Evolutionary conservation across 2,329 filamentous ascomycete genomes (phyloP).

Genomic region (Periglandula ipomoeae): DNA sequence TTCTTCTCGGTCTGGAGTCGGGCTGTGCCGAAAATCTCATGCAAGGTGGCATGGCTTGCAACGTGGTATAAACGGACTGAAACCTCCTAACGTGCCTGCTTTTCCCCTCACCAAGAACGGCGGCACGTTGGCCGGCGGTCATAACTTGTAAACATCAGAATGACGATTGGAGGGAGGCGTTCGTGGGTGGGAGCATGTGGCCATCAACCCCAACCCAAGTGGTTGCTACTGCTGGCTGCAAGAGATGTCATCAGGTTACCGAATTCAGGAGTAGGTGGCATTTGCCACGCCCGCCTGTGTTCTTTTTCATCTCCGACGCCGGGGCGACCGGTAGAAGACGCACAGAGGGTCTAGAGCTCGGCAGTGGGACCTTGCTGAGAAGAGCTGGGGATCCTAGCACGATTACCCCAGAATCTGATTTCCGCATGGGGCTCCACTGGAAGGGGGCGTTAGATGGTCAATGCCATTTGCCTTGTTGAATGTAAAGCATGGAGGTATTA

Average conservation of each 20-base stretch:
- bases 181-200: background rate
- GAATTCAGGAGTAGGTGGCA: background rate
- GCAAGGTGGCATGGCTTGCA: background rate
- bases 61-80: background rate
- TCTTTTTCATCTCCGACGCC: too few relatives aligned
- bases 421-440: background rate
- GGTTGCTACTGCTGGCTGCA: background rate
- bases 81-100: background rate
- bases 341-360: background rate
- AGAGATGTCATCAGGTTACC: background rate
- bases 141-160: background rate
- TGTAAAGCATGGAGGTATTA: too few relatives aligned
- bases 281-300: too few relatives aligned
- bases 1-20: background rate
- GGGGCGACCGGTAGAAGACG: too few relatives aligned
- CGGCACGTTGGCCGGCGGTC: background rate
- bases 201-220: background rate
- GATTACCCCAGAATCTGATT: background rate
- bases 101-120: too few relatives aligned
- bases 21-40: background rate
- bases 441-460: background rate
- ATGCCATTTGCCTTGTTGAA: too few relatives aligned
- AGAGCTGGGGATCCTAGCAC: background rate
- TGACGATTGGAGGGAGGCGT: background rate
- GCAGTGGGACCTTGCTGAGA: background rate